Percentiles rank a stretch among this genome's conserved stretches.
phyloP scores from a whole-genome alignment of 108 stramenopile genomes.

The Nitzschia inconspicua region DNA sequence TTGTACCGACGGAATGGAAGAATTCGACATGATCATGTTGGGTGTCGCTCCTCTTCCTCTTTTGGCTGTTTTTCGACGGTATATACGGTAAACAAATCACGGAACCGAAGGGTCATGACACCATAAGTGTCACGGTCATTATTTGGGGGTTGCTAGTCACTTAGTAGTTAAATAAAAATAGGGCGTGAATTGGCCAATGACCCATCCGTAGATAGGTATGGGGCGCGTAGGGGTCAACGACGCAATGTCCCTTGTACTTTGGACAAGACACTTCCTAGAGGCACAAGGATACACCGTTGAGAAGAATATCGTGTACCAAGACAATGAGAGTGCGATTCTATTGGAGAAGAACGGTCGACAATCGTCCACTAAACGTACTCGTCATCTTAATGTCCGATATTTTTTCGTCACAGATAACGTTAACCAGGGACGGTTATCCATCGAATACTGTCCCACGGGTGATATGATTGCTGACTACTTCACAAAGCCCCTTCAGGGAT shows the following conservation, averaged over 20 bases:
- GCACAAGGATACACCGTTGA: slow-evolving; percentile 38
- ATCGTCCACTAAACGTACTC: slow-evolving; percentile 20
- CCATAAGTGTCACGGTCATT: too few species aligned
- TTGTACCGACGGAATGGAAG: too few species aligned
- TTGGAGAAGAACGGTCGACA: slow-evolving; percentile 40
- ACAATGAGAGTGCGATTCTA: slow-evolving; percentile 45
- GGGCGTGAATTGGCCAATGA: too few species aligned
- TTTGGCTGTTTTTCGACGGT: too few species aligned
- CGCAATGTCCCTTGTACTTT: slow-evolving; percentile 29
- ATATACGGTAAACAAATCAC: too few species aligned
- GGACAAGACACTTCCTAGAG: slow-evolving; percentile 37
- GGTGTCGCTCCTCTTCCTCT: too few species aligned
- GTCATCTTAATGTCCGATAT: slow-evolving; percentile 42
- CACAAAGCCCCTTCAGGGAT: slow-evolving; percentile 33
- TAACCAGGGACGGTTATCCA: slow-evolving; percentile 11
- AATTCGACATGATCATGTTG: too few species aligned
- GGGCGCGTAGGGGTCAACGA: slow-evolving; percentile 35
- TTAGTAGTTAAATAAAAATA: too few species aligned
- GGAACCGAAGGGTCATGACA: too few species aligned
- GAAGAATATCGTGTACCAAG: slow-evolving; percentile 37
- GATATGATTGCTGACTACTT: slow-evolving; percentile 46
- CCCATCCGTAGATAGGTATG: too few species aligned
- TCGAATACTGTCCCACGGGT: slow-evolving; percentile 39
- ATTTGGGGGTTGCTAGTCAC: too few species aligned
- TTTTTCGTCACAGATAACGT: slow-evolving; percentile 44